Percentiles rank a stretch among this genome's conserved stretches.
These are phyloP conservation scores for Hylodesmum podocarpum DNA, from an alignment of 306 rosid genomes.

Conservation along the genomic window DNA sequence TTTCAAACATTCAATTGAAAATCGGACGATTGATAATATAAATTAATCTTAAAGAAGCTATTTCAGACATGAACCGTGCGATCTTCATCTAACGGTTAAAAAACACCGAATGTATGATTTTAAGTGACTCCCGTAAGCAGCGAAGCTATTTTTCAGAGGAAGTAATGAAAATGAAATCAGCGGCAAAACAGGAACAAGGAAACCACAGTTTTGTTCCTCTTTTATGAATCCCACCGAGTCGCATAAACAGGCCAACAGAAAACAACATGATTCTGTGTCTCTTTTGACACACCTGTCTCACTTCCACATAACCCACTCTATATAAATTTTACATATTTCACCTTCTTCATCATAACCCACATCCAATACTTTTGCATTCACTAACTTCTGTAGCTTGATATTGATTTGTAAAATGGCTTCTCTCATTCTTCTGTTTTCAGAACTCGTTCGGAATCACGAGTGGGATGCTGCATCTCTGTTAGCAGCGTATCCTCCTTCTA, in stretches of 20 bases:
- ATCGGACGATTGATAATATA: too few species aligned
- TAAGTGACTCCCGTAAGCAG: too few species aligned
- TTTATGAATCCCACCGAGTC: too few species aligned
- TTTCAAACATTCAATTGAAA: too few species aligned
- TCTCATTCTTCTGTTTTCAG: slow-evolving; percentile 36
- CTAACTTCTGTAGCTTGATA: neutral
- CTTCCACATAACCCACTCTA: neutral
- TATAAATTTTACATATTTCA: neutral
- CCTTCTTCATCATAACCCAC: neutral
- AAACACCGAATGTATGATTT: too few species aligned
- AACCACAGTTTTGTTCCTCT: slow-evolving; percentile 25
- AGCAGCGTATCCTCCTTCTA: slow-evolving; percentile 30
- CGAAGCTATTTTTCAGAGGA: too few species aligned
- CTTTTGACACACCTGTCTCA: neutral
- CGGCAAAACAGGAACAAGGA: neutral
- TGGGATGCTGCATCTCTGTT: slow-evolving; percentile 32
- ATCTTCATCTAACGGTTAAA: too few species aligned
- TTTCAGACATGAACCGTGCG: too few species aligned
- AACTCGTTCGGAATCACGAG: slow-evolving; percentile 31
- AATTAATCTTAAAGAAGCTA: too few species aligned
- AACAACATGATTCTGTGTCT: neutral
- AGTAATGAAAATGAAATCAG: neutral
- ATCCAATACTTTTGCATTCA: neutral
- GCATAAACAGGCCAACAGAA: neutral
- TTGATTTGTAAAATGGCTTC: slow-evolving; percentile 32